Evolutionary conservation across 169 alveolate genomes (phyloP).

Genomic region (Babesia caballi): DNA sequence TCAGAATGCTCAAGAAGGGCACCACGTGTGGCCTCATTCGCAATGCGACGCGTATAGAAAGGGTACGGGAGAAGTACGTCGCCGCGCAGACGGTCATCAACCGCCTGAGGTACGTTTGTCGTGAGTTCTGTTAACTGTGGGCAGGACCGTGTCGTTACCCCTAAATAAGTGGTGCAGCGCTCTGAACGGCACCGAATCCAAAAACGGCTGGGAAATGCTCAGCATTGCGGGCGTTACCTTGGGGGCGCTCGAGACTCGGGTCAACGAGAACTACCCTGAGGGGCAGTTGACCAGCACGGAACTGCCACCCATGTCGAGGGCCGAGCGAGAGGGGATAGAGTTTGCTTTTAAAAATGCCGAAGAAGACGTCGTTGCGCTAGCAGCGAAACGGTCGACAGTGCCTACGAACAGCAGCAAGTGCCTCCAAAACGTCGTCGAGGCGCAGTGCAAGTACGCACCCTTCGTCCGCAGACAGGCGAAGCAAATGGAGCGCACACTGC

Average conservation of each 20-base stretch:
- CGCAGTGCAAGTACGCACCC: conserved; percentile 69
- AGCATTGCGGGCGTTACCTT: conserved; percentile 3
- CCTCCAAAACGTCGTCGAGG: conserved; percentile 57
- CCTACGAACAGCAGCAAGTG: conserved; percentile 1
- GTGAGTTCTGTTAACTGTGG: neutral
- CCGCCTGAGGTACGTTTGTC: conserved; percentile 21
- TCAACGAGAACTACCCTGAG: conserved; percentile 7
- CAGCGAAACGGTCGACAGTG: neutral
- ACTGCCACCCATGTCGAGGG: conserved; percentile 24
- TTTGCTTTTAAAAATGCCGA: neutral
- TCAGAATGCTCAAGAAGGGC: conserved; percentile 80
- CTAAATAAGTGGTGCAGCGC: conserved; percentile 18
- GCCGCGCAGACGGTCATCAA: conserved; percentile 24
- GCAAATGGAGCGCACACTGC: conserved; percentile 59
- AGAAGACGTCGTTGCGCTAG: neutral
- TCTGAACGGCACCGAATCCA: conserved; percentile 2
- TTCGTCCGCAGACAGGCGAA: conserved; percentile 59
- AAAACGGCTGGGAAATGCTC: conserved; percentile 50
- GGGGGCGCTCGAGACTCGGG: neutral
- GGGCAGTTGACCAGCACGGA: neutral
- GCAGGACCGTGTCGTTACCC: conserved; percentile 22
- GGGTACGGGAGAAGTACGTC: conserved; percentile 59
- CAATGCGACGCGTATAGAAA: conserved; percentile 52
- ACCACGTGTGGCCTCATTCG: conserved; percentile 73
- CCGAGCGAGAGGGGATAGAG: conserved; percentile 36